A percentile compares a stretch with the other conserved stretches of the same genome.
phyloP scores from a whole-genome alignment of 2,329 filamentous ascomycete species.

The Trichoderma atroviride region DNA sequence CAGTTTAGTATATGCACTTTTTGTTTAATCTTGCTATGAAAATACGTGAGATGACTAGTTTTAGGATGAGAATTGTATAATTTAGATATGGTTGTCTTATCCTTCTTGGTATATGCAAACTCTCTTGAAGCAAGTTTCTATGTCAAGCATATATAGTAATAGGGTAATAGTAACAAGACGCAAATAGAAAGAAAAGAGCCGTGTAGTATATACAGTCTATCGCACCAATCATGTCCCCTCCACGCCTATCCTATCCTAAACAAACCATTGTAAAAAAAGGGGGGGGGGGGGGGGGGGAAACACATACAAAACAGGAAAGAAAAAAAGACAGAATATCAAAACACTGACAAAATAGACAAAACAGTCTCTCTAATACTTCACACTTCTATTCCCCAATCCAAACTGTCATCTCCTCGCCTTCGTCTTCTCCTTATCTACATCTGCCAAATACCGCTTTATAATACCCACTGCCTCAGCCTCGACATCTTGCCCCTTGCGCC shows the following conservation, averaged over 20 bases:
- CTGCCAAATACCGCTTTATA: conserved; percentile 57
- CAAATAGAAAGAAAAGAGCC: background rate
- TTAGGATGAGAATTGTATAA: background rate
- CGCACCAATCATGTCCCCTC: background rate
- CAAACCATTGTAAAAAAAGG: background rate
- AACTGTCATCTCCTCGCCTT: background rate
- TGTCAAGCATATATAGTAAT: background rate
- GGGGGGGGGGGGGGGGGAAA: too few species aligned
- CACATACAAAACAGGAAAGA: background rate
- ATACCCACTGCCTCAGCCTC: conserved; percentile 66
- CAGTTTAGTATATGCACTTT: background rate
- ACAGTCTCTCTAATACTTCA: background rate
- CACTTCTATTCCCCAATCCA: background rate
- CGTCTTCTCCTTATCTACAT: conserved; percentile 40
- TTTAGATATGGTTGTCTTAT: background rate
- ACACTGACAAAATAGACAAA: background rate
- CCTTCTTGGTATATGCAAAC: conserved; percentile 1
- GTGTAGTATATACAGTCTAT: conserved; percentile 12
- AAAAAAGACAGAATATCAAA: background rate
- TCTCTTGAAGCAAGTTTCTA: conserved; percentile 1
- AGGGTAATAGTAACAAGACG: background rate
- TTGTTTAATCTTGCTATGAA: background rate
- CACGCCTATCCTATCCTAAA: background rate
- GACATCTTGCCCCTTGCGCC: conserved; percentile 73
- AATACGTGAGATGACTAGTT: background rate